A percentile compares a stretch with the other conserved stretches of the same genome.
phyloP scores from a whole-genome alignment of 805 yeast genomes.

The Kregervanrija fluxuum region DNA sequence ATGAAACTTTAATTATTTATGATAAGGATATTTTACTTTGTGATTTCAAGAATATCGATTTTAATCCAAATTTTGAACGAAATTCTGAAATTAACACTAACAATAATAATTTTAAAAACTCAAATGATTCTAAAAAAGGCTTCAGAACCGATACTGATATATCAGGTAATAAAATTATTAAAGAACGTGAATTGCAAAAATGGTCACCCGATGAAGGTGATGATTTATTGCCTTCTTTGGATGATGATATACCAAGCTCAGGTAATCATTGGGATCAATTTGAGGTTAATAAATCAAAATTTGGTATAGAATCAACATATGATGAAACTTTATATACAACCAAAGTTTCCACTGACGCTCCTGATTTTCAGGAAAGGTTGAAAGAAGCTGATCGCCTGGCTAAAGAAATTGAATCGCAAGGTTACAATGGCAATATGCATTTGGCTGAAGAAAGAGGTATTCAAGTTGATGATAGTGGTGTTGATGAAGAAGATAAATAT shows the following conservation, averaged over 20 bases:
- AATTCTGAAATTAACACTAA: neutral
- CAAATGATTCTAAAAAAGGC: conserved; percentile 12
- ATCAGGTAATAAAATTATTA: conserved; percentile 38
- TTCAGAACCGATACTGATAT: conserved; percentile 88
- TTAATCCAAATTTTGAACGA: conserved; percentile 6
- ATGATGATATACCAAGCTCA: conserved; percentile 20
- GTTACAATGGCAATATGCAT: conserved; percentile 62
- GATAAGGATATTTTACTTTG: conserved; percentile 47
- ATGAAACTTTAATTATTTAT: conserved; percentile 35
- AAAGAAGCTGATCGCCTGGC: conserved; percentile 75
- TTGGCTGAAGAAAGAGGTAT: conserved; percentile 88
- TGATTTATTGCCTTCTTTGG: conserved; percentile 25
- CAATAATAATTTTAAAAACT: neutral
- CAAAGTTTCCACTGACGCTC: conserved; percentile 56
- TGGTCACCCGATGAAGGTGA: conserved; percentile 71
- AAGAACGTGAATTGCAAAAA: conserved; percentile 68
- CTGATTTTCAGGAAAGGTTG: conserved; percentile 60
- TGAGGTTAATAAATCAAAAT: conserved; percentile 79
- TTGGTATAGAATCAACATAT: conserved; percentile 78
- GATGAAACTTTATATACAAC: conserved; percentile 90
- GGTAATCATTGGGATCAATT: conserved; percentile 78
- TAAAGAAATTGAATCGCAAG: conserved; percentile 68
- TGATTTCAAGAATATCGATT: conserved; percentile 35
- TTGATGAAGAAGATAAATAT: conserved; percentile 94
- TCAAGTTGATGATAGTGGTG: conserved; percentile 68